These are phyloP conservation scores for Chaetomidium leptoderma DNA, from an alignment of 495 filamentous ascomycete species.

Conservation along the genomic window DNA sequence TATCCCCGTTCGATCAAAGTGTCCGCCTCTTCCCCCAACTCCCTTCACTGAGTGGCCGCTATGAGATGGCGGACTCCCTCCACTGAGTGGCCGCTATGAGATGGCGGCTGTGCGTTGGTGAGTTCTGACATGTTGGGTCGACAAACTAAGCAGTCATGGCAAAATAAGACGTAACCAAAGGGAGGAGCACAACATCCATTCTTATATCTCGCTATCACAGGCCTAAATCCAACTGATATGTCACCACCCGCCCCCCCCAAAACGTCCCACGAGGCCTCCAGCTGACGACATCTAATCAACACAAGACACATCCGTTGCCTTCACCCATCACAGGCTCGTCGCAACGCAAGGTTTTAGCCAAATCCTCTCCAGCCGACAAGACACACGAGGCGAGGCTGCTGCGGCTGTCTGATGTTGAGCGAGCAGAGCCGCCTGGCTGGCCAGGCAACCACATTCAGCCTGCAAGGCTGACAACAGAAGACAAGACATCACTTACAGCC, in stretches of 20 bases:
- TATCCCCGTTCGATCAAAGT: too few species aligned
- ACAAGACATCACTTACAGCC: neutral
- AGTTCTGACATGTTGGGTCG: neutral
- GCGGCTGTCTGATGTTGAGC: slow-evolving; percentile 3
- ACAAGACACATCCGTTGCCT: slow-evolving; percentile 16
- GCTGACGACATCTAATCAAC: slow-evolving; percentile 6
- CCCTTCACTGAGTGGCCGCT: too few species aligned
- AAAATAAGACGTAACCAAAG: neutral
- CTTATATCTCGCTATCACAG: neutral
- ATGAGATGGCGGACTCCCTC: too few species aligned
- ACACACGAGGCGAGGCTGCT: neutral
- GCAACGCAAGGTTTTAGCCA: slow-evolving; percentile 14
- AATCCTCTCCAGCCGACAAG: neutral
- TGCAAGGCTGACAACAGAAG: slow-evolving; percentile 10
- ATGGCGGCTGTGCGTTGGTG: too few species aligned
- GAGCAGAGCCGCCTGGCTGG: neutral
- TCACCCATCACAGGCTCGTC: slow-evolving; percentile 4
- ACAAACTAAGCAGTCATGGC: neutral
- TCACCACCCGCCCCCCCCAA: neutral
- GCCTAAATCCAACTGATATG: neutral
- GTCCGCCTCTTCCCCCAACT: too few species aligned
- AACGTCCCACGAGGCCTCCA: neutral
- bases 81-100: too few species aligned
- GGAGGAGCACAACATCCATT: neutral
- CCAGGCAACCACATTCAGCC: slow-evolving; percentile 5